A percentile compares a stretch with the other conserved stretches of the same genome.
Evolutionary conservation across 495 filamentous ascomycete genomes (phyloP).

Genomic region (Penicillium psychrofluorescens): DNA sequence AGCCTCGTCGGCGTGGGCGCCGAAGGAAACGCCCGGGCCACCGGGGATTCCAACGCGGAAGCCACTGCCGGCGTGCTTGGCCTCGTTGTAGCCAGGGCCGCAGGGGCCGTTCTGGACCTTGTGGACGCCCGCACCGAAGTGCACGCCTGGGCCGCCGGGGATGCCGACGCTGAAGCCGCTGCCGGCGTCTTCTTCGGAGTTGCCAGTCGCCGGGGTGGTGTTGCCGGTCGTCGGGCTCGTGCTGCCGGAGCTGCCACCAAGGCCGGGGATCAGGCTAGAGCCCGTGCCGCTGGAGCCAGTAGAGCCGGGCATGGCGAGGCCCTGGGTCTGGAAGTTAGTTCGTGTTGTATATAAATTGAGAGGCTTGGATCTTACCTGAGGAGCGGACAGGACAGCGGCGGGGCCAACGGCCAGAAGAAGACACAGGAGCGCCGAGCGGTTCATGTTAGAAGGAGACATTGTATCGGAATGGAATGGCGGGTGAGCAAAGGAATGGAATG

Average conservation of each 20-base stretch:
- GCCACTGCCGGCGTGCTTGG: conserved; percentile 13
- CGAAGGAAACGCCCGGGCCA: conserved; percentile 18
- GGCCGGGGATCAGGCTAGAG: too few species aligned
- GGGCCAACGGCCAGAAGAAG: conserved; percentile 28
- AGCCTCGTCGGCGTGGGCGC: conserved; percentile 12
- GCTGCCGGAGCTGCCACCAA: too few species aligned
- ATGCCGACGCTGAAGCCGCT: conserved; percentile 19
- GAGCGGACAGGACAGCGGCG: conserved; percentile 25
- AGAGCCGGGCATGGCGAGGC: too few species aligned
- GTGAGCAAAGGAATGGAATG: conserved; percentile 8
- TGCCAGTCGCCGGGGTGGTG: background rate
- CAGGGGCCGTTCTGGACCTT: conserved; percentile 12
- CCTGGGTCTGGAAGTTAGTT: too few species aligned
- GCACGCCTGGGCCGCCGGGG: conserved; percentile 20
- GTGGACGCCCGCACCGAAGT: conserved; percentile 12
- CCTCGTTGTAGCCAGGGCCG: conserved; percentile 9
- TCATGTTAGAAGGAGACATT: conserved; percentile 28
- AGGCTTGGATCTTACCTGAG: conserved; percentile 10
- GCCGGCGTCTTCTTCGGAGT: conserved; percentile 20
- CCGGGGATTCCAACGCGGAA: conserved; percentile 24
- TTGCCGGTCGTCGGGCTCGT: too few species aligned
- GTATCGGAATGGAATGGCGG: conserved; percentile 12
- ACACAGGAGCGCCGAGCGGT: conserved; percentile 26
- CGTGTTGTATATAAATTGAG: too few species aligned
- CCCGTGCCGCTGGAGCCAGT: too few species aligned